A percentile compares a stretch with the other conserved stretches of the same genome.
phyloP scores from a whole-genome alignment of 2,329 filamentous ascomycete species.

The Phaeophleospora eucalypticola region DNA sequence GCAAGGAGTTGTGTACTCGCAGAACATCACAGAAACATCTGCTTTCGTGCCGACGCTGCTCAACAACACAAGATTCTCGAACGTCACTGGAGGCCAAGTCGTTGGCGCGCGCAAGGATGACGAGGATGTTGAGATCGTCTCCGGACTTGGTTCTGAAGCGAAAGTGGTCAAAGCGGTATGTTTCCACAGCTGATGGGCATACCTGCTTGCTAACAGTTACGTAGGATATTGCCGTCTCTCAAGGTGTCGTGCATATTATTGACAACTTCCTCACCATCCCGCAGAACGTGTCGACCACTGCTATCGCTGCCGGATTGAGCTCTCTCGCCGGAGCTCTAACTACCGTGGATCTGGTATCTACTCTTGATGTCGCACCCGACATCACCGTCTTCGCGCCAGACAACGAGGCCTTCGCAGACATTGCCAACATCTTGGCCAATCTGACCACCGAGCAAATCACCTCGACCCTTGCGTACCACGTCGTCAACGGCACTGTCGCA shows the following conservation, averaged over 20 bases:
- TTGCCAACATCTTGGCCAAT: constrained; percentile 50
- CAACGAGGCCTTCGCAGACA: constrained; percentile 56
- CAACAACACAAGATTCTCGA: constrained; percentile 50
- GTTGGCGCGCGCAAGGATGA: constrained; percentile 27
- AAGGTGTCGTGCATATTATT: constrained; percentile 46
- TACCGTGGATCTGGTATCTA: constrained; percentile 35
- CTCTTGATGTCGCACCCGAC: constrained; percentile 43
- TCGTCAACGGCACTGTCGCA: constrained; percentile 52
- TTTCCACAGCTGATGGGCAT: constrained; percentile 1
- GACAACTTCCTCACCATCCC: constrained; percentile 43
- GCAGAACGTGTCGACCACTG: constrained; percentile 19
- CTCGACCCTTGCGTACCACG: constrained; percentile 60
- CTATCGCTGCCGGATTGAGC: constrained; percentile 32
- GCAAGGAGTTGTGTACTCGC: constrained; percentile 46
- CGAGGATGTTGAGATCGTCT: constrained; percentile 48
- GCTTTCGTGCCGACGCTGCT: constrained; percentile 49
- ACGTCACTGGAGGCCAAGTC: constrained; percentile 58
- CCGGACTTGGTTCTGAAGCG: constrained; percentile 49
- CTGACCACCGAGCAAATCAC: constrained; percentile 48
- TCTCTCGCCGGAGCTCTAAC: constrained; percentile 40
- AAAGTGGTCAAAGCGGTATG: constrained; percentile 49
- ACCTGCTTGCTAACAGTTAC: neutral
- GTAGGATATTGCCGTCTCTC: constrained; percentile 20
- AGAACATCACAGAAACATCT: constrained; percentile 35
- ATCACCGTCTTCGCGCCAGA: constrained; percentile 63